Base-by-base conservation (phyloP, 441 rosid genomes). In the Pelargonium citronellum region DNA sequence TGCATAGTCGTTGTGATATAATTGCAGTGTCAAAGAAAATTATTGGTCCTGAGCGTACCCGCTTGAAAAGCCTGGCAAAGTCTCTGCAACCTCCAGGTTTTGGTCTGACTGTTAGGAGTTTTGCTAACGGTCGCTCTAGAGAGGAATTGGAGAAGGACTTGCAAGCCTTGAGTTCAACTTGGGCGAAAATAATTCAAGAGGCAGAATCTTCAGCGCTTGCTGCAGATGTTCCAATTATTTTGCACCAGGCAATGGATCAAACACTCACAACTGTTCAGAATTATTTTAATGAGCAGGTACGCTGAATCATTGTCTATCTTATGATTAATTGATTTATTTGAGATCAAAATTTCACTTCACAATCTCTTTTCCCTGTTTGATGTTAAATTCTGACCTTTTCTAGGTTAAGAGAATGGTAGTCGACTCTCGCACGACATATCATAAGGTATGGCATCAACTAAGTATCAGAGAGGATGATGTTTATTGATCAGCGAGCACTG, bases 171-270 rank as follows among this genome's bases (percentile, higher is more conserved):
- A 94, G 90, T 78, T 87, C 84, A 39, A 90, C 89, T 63, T 94
- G 99, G 97, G 91, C 90, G 81, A 86, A 66, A 74, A 87, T 94
- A 76, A 73, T 77, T 63, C 96, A 91, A 79, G 91, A 88, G 77
- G 99, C 96, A 73, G 90, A 89, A 80, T 89, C 96, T 75, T 82
- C 96, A 49, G 85, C 99, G 70, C 97, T 91, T 79, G 97, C 99
- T 69, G 95, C 97, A 65, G 97, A 91, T 81, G 95, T 22, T 22
- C 24, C 24, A 66, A 88, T 82, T 74, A 83, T 94, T 70, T 79
- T 94, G 68, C 97, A 94, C 81, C 83, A 91, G 81, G 96, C 99
- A 67, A 91, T 90, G 97, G 97, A 87, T 77, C 96, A 94, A 87
- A 91, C 97, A 7, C 92, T 94, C 74, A 89, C 97, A 58, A 90